Evolutionary conservation across 768 basidiomycete genomes (phyloP).

Genomic region (Flagelloscypha sp.): DNA sequence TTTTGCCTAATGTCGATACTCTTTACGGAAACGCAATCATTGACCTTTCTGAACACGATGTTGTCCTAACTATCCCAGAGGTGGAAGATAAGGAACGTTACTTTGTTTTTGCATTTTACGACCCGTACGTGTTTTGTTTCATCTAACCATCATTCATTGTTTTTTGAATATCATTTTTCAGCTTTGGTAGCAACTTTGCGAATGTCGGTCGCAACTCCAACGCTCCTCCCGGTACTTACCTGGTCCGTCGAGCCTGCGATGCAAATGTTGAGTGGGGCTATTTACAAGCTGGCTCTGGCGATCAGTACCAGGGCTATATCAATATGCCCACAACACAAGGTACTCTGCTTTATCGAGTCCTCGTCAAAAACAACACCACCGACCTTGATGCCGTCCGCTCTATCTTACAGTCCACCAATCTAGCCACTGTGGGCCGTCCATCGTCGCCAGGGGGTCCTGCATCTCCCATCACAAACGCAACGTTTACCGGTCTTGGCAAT

Average conservation of each 20-base stretch:
- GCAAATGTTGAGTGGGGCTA: too few relatives aligned
- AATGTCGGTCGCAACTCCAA: slow-evolving; percentile 4
- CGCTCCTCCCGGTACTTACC: slow-evolving; percentile 7
- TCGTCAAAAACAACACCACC: slow-evolving; percentile 4
- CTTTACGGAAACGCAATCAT: slow-evolving; percentile 4
- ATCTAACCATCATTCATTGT: too few relatives aligned
- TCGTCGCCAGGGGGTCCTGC: too few relatives aligned
- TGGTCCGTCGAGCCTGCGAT: too few relatives aligned
- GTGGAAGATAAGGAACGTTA: slow-evolving; percentile 1
- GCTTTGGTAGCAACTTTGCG: slow-evolving; percentile 6
- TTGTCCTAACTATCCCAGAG: slow-evolving; percentile 4
- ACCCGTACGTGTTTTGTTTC: slow-evolving; percentile 1
- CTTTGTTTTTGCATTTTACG: slow-evolving; percentile 9
- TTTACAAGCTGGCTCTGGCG: too few relatives aligned
- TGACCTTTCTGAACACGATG: slow-evolving; percentile 6
- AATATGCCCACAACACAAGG: slow-evolving; percentile 8
- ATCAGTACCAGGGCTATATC: slow-evolving; percentile 6
- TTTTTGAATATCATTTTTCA: background rate
- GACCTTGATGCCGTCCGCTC: slow-evolving; percentile 2
- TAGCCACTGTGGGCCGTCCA: background rate
- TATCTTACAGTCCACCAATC: slow-evolving; percentile 1
- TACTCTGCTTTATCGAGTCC: slow-evolving; percentile 4
- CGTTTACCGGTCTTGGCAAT: too few relatives aligned
- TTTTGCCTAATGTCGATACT: slow-evolving; percentile 8
- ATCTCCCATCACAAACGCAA: too few relatives aligned